Conservation (phyloP, 768 basidiomycete genomes). For the Gloeophyllum trabeum region DNA sequence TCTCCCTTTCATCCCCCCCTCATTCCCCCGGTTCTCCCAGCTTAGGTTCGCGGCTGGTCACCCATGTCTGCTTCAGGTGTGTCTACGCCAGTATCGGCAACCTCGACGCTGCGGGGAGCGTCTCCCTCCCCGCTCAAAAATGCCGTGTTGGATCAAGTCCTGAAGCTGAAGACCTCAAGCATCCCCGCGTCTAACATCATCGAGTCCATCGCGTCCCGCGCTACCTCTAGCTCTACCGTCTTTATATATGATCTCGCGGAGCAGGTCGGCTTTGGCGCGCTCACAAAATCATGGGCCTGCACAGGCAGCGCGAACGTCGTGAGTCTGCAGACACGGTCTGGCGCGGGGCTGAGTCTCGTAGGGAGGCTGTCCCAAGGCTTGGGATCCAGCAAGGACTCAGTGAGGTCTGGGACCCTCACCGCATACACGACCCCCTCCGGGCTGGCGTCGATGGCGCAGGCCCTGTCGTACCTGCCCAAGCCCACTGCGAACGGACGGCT, state of each 20-base stretch:
- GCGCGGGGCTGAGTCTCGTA: slow-evolving; percentile 72
- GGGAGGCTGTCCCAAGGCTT: slow-evolving; percentile 73
- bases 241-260: slow-evolving; percentile 80
- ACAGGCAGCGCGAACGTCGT: slow-evolving; percentile 43
- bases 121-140: slow-evolving; percentile 20
- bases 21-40: neutral
- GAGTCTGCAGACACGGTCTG: slow-evolving; percentile 70
- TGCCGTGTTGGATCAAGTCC: slow-evolving; percentile 7
- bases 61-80: neutral
- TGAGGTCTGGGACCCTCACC: slow-evolving; percentile 49
- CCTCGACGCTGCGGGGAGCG: slow-evolving; percentile 20
- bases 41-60: neutral
- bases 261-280: slow-evolving; percentile 69
- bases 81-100: neutral
- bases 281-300: slow-evolving; percentile 56
- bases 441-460: slow-evolving; percentile 72
- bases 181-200: slow-evolving; percentile 43
- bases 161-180: neutral
- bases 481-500: slow-evolving; percentile 55
- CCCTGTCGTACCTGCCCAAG: slow-evolving; percentile 60
- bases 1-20: too few relatives aligned
- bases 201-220: slow-evolving; percentile 55
- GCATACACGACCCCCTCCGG: slow-evolving; percentile 81
- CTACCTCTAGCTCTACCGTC: slow-evolving; percentile 37
- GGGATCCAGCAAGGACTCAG: slow-evolving; percentile 61